Evolutionary conservation across 179 eudicot species (phyloP).

Genomic region (Corrigiola litoralis): DNA sequence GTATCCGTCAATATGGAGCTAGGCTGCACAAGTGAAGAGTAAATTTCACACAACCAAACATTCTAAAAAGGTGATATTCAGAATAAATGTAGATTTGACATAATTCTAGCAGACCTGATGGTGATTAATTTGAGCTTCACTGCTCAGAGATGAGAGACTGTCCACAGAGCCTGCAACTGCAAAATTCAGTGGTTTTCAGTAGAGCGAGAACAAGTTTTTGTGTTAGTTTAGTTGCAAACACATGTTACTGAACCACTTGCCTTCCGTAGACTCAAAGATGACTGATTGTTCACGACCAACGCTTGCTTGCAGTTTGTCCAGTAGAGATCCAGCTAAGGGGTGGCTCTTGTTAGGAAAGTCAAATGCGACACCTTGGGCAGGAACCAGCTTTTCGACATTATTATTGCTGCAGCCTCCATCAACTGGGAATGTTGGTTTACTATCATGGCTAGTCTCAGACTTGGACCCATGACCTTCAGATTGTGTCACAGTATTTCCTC

Average conservation of each 20-base stretch:
- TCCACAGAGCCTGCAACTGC: conserved; percentile 16
- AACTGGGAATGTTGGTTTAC: conserved; percentile 2
- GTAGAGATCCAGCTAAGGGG: conserved; percentile 11
- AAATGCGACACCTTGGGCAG: conserved; percentile 4
- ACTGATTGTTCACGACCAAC: conserved; percentile 14
- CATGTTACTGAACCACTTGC: conserved; percentile 23
- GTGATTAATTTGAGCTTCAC: conserved; percentile 8
- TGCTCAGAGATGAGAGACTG: not conserved
- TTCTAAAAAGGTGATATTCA: not conserved
- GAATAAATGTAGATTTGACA: not conserved
- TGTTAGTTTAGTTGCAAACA: not conserved
- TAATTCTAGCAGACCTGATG: conserved; percentile 17
- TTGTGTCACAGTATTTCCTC: conserved; percentile 10
- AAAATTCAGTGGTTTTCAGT: conserved; percentile 6
- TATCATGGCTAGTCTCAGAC: conserved; percentile 5
- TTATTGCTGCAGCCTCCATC: conserved; percentile 12
- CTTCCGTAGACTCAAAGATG: conserved; percentile 19
- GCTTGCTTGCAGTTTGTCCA: conserved; percentile 7
- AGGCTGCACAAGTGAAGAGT: conserved; percentile 26
- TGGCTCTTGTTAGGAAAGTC: conserved; percentile 20
- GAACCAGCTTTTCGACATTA: conserved; percentile 27
- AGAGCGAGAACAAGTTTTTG: not conserved
- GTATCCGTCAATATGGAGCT: conserved; percentile 18
- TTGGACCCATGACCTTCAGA: conserved; percentile 6
- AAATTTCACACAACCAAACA: not conserved